Evolutionary conservation across 2,329 filamentous ascomycete species (phyloP), one percentile per base, ranked within the genome.

Genomic region (Nigrospora sphaerica): DNA sequence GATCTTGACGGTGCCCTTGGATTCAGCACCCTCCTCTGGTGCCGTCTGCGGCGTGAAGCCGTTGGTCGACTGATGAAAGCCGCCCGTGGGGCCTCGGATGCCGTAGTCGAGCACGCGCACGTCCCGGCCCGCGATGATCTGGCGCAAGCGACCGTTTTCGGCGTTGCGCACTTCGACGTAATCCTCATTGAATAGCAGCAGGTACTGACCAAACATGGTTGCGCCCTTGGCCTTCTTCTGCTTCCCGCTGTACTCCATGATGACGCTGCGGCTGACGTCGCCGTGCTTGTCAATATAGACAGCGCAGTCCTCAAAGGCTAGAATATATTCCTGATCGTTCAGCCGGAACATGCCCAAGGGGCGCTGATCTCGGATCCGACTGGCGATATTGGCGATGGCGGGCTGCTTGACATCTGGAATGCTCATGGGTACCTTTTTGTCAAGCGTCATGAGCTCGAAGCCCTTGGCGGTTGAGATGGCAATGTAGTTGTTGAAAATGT

Each of bases 211-310:
- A 57, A 89, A 95, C 70, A 97, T 84, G 51, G 90, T 93, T 2
- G 91, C 91, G 12, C 83, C 81, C 51, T 85, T 84, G 2, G 93
- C 93, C 64, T 80, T 80, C 66, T 80, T 81, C 62, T 80, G 77
- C 59, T 86, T 92, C 54, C 93, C 93, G n/a, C 95, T 93, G 64
- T 97, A 98, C 62, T 97, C 90, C 90, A 98, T 95, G 59, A 97
- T 91, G 48, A 97, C 88, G 28, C 86, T 89, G 39, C 95, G 86
- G 35, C 84, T 92, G 28, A 98, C 89, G 51, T 98, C 93, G 54
- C 93, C 93, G 65, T 97, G 90, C 68, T 97, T 96, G 72, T 98
- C 95, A 61, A 97, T 87, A 60, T 97, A 98, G 10, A 98, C 91
- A 16, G 91, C 93, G 57, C 92, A 97, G 65, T 96, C 90, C 66